phyloP scores from a whole-genome alignment of 2,329 filamentous ascomycete genomes.

The Orbilia ellipsospora region DNA sequence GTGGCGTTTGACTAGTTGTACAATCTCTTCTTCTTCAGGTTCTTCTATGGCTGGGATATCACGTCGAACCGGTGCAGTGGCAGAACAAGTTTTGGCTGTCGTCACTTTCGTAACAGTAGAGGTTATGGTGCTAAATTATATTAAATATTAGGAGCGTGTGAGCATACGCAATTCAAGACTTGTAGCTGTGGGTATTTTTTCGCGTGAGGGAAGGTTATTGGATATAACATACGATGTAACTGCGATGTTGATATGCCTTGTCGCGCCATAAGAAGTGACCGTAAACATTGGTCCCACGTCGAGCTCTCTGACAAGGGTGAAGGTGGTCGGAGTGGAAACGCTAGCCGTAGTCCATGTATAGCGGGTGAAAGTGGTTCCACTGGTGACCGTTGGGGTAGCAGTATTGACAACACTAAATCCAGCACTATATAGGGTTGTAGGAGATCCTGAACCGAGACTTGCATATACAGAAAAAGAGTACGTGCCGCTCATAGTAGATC shows the following conservation, averaged over 20 bases:
- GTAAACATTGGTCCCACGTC: constrained; percentile 12
- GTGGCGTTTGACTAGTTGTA: constrained; percentile 23
- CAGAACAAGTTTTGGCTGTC: constrained; percentile 17
- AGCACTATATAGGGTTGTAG: not conserved
- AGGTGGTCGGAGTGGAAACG: constrained; percentile 11
- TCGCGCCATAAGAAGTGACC: constrained; percentile 29
- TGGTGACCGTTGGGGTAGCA: not conserved
- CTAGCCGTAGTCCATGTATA: constrained; percentile 10
- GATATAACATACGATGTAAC: constrained; percentile 34
- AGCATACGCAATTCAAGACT: not conserved
- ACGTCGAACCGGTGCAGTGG: constrained; percentile 9
- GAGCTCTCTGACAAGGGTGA: not conserved
- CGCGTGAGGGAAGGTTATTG: not conserved
- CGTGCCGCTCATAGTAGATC: constrained; percentile 10
- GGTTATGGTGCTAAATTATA: constrained; percentile 18
- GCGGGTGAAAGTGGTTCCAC: constrained; percentile 21
- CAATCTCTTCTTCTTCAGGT: not conserved
- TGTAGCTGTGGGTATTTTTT: not conserved
- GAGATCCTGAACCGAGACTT: not conserved
- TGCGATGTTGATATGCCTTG: constrained; percentile 34
- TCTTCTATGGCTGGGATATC: not conserved
- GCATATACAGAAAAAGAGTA: constrained; percentile 8
- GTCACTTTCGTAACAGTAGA: constrained; percentile 28
- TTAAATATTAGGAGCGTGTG: not conserved
- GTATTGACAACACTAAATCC: constrained; percentile 13